Conservation (phyloP, 768 basidiomycete genomes). For the Leccinum rimulosum region DNA sequence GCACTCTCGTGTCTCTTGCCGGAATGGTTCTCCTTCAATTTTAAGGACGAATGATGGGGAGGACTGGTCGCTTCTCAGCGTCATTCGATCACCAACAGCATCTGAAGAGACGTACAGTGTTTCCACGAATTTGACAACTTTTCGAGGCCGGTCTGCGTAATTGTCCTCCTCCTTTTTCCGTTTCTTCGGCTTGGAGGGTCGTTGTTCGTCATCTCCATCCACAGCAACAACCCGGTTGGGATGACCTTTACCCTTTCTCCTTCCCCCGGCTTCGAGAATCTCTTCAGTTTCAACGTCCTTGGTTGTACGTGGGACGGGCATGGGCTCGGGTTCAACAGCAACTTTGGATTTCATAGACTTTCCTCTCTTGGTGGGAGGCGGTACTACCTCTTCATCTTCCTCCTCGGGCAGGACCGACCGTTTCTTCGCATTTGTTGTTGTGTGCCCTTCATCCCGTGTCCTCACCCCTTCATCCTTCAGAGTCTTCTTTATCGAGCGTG, state of each 20-base stretch:
- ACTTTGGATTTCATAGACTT: slow-evolving; percentile 2
- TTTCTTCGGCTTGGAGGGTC: slow-evolving; percentile 15
- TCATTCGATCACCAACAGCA: not conserved
- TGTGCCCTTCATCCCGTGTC: not conserved
- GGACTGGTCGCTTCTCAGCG: slow-evolving; percentile 2
- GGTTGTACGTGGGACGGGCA: not conserved
- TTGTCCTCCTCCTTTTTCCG: slow-evolving; percentile 21
- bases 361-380: slow-evolving; percentile 17
- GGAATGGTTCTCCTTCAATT: slow-evolving; percentile 35
- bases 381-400: not conserved
- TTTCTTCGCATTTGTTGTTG: slow-evolving; percentile 4
- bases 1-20: not conserved
- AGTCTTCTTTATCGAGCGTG: not conserved
- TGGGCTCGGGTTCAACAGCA: not conserved
- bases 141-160: slow-evolving; percentile 23
- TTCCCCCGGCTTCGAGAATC: not conserved
- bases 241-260: not conserved
- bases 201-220: not conserved
- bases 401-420: slow-evolving; percentile 3
- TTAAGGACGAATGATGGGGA: slow-evolving; percentile 23
- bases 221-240: not conserved
- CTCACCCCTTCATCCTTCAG: not conserved
- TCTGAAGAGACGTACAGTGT: slow-evolving; percentile 12
- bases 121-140: slow-evolving; percentile 17
- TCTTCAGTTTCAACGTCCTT: not conserved